These are phyloP conservation scores for Pseudogymnoascus sp. DNA, from an alignment of 2,329 filamentous ascomycete genomes.

Conservation along the genomic window DNA sequence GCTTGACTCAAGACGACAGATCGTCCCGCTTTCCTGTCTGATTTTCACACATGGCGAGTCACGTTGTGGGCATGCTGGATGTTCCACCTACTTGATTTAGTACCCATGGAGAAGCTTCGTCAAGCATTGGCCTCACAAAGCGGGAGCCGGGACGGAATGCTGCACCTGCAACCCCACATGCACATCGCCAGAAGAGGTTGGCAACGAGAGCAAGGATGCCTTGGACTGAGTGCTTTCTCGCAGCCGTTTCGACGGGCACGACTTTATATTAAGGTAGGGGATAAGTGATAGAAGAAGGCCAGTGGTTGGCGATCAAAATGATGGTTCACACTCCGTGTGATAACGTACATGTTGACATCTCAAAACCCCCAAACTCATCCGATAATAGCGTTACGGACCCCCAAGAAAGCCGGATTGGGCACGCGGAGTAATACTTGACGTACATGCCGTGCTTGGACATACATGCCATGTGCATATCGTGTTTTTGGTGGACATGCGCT, in stretches of 20 bases:
- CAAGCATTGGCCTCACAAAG: constrained; percentile 3
- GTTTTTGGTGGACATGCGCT: background rate
- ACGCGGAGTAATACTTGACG: background rate
- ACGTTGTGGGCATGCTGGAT: background rate
- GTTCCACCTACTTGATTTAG: background rate
- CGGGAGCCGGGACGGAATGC: constrained; percentile 6
- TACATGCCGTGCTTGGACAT: constrained; percentile 2
- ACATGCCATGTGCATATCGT: constrained; percentile 6
- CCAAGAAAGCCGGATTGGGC: background rate
- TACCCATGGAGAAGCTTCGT: constrained; percentile 1
- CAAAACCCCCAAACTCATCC: constrained; percentile 1
- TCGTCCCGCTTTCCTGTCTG: background rate
- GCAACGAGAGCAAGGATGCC: background rate
- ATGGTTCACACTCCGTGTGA: background rate
- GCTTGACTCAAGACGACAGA: background rate
- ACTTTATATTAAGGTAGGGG: constrained; percentile 1
- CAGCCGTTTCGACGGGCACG: constrained; percentile 6
- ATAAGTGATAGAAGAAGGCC: background rate
- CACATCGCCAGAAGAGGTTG: constrained; percentile 4
- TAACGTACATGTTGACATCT: background rate
- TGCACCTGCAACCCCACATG: constrained; percentile 7
- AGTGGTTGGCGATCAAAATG: background rate
- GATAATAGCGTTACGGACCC: background rate
- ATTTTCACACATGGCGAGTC: constrained; percentile 2
- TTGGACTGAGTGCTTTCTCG: background rate